phyloP scores from a whole-genome alignment of 2,329 filamentous ascomycete genomes.

The Penicillium sp. region DNA sequence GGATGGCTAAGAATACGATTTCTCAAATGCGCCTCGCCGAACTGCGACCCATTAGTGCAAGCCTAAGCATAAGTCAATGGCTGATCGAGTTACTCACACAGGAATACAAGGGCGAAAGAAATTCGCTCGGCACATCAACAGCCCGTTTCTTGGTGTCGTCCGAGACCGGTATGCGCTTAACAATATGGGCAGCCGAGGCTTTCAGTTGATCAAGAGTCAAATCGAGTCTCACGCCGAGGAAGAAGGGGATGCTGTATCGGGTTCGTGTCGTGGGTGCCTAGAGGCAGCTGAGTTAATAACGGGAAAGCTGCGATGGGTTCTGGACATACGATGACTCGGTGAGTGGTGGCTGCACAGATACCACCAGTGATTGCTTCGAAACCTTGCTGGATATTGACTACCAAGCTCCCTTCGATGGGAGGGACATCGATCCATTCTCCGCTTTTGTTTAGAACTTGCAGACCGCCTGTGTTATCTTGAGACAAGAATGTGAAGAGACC shows the following conservation, averaged over 20 bases:
- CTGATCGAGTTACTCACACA: constrained; percentile 28
- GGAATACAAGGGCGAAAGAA: constrained; percentile 37
- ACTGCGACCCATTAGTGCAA: constrained; percentile 21
- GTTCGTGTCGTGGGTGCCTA: constrained; percentile 35
- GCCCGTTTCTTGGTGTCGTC: constrained; percentile 34
- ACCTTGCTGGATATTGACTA: constrained; percentile 55
- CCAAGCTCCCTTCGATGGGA: constrained; percentile 47
- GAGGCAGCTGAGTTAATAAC: constrained; percentile 24
- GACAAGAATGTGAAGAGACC: constrained; percentile 46
- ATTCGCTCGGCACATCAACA: constrained; percentile 41
- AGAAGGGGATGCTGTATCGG: constrained; percentile 56
- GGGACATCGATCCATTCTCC: constrained; percentile 50
- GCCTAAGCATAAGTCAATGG: too few species aligned
- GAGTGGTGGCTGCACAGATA: constrained; percentile 50
- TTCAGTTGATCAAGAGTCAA: constrained; percentile 50
- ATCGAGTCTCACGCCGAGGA: constrained; percentile 54
- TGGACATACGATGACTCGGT: constrained; percentile 36
- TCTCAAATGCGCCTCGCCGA: constrained; percentile 39
- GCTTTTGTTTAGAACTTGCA: constrained; percentile 50
- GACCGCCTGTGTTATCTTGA: constrained; percentile 47
- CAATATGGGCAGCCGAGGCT: constrained; percentile 35
- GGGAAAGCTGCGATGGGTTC: too few species aligned
- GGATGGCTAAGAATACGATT: constrained; percentile 41
- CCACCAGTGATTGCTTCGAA: constrained; percentile 60
- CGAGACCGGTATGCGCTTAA: constrained; percentile 29